phyloP scores from a whole-genome alignment of 2,329 filamentous ascomycete species.

The Tolypocladium ovalisporum region DNA sequence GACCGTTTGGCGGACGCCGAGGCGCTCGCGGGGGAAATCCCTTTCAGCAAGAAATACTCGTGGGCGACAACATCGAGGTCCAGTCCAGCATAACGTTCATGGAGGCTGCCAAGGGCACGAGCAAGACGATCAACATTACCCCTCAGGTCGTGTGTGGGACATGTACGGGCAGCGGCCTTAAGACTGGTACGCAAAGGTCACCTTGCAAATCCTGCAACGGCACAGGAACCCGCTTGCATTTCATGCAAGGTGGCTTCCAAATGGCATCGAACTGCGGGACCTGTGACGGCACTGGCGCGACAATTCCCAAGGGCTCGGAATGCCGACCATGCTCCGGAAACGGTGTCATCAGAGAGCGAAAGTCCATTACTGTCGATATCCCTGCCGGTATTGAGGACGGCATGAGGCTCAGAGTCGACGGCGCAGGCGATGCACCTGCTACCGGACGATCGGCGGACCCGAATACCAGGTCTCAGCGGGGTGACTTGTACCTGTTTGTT shows the following conservation, averaged over 20 bases:
- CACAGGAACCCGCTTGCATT: conserved; percentile 76
- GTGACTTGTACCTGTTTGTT: conserved; percentile 87
- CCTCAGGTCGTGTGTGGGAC: conserved; percentile 73
- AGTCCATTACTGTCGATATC: conserved; percentile 81
- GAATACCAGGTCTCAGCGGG: conserved; percentile 55
- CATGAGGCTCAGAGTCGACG: conserved; percentile 77
- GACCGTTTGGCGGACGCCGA: conserved; percentile 41
- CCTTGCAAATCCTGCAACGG: conserved; percentile 75
- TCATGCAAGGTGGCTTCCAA: conserved; percentile 89
- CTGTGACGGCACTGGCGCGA: conserved; percentile 69
- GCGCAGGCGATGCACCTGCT: conserved; percentile 76
- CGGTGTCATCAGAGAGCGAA: conserved; percentile 73
- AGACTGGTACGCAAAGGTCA: conserved; percentile 62
- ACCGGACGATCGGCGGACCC: conserved; percentile 59
- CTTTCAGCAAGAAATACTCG: conserved; percentile 67
- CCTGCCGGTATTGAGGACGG: conserved; percentile 93
- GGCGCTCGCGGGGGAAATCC: conserved; percentile 44
- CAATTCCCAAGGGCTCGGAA: conserved; percentile 68
- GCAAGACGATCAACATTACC: conserved; percentile 78
- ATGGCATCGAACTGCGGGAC: conserved; percentile 81
- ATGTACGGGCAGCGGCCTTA: conserved; percentile 75
- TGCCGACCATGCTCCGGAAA: conserved; percentile 72
- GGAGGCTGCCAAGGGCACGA: conserved; percentile 87
- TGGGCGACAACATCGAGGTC: conserved; percentile 95
- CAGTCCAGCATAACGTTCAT: conserved; percentile 89